Evolutionary conservation across 345 rosid species (phyloP), one percentile per base, ranked within the genome.

Genomic region (Adansonia digitata): DNA sequence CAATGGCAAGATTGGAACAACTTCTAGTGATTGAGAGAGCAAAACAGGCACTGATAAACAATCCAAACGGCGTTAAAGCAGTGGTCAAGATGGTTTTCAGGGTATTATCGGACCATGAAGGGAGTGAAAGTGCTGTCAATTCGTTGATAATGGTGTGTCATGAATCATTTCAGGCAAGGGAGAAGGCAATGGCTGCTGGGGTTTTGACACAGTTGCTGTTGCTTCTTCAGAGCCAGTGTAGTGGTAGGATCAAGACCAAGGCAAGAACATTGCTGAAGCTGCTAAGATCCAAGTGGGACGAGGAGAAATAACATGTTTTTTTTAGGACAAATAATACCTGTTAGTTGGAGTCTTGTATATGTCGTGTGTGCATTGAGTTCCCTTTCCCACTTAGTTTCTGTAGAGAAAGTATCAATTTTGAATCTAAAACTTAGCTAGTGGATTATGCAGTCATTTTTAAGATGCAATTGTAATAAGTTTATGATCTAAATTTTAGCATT

Each of bases 201-300:
- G 83, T 86, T 67, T 76, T 88, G 72, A 82, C 83, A 0, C 88
- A 88, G 75, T 27, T 86, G 80, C 72, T 88, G 56, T 63, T 88
- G 75, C 88, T 88, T 35, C 68, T 88, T 42, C 92, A 88, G 84
- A 86, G 92, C 83, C 92, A 88, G 73, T 82, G 92, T 40, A 77
- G 72, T 64, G 65, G 68, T 15, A 81, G 84, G 73, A 84, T 89
- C 9, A 88, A 88, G 76, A 77, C 83, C 45, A 83, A 69, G 76
- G 90, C 90, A 52, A 81, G 83, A 49, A 72, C 76, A 82, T 53
- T 88, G 82, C 84, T 88, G 42, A 83, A 84, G 82, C 76, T 85
- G 65, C 85, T 88, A 2, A 76, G 88, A 66, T 86, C 90, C 74
- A 83, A 85, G 43, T 84, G 85, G 75, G 75, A 13, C 17, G 82